Conservation (phyloP, 148 eudicot species). For the Arctostaphylos glauca region DNA sequence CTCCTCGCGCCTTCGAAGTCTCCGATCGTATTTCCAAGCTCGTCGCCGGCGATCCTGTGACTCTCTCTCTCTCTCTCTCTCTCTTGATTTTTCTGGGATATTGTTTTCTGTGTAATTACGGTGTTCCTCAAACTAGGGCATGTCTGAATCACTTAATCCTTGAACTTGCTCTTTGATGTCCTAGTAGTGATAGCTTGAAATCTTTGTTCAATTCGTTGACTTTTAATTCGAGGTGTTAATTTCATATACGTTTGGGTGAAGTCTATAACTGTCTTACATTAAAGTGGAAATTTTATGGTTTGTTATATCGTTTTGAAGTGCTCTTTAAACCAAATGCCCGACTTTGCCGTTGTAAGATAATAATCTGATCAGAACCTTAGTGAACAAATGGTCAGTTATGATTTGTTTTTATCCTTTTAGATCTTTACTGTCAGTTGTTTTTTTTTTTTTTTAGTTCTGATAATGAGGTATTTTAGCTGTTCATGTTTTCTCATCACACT, state of each 20-base stretch:
- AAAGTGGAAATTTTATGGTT: not conserved
- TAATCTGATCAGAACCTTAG: not conserved
- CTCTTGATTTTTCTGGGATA: not conserved
- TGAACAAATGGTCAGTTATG: not conserved
- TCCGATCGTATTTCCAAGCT: slow-evolving; percentile 88
- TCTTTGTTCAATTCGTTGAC: not conserved
- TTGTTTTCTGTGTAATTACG: not conserved
- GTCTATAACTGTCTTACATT: not conserved
- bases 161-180: slow-evolving; percentile 2
- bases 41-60: slow-evolving; percentile 88
- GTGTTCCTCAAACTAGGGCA: not conserved
- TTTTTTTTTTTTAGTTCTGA: not conserved
- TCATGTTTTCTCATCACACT: not conserved
- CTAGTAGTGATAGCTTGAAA: not conserved
- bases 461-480: not conserved
- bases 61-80: slow-evolving; percentile 22
- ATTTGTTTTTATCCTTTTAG: not conserved
- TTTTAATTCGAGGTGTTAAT: not conserved
- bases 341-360: not conserved
- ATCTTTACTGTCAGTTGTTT: not conserved
- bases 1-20: slow-evolving; percentile 45
- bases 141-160: not conserved
- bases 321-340: not conserved
- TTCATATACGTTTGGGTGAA: not conserved
- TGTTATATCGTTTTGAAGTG: not conserved